Base-by-base conservation (phyloP, 441 rosid genomes). In the Euphorbia schlechtendalii region DNA sequence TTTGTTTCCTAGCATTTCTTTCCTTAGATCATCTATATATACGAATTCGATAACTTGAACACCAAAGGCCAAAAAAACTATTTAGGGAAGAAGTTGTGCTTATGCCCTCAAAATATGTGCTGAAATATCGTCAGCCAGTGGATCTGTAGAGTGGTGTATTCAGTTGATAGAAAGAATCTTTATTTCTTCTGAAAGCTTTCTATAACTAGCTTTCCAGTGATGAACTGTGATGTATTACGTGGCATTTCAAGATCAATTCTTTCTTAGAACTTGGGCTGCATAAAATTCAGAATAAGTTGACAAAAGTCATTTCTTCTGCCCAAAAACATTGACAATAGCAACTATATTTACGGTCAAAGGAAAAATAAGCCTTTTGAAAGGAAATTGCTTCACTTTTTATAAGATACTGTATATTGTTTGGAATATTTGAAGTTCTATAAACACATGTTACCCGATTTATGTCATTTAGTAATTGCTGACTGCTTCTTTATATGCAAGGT, bases 401-500 rank as follows among this genome's bases (percentile, higher is more conserved):
- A 21, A 10, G 28, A 20, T n/a, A n/a, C n/a, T n/a, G 14, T 52
- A 22, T 20, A 21, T 10, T 10, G 11, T 52, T 22, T 3, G 27
- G 9, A 52, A 52, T 20, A 20, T 52, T 2, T 4, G n/a, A 45
- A 52, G 8, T 52, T 20, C 10, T 52, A 8, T 2, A 8, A 22
- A 20, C 11, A 20, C 3, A 13, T 13, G n/a, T 45, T 45, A 12
- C 56, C 56, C 21, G 10, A 52, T 53, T 10, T 11, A 10, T 24
- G 28, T 3, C n/a, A 11, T 10, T 22, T 53, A 3, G 12, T 49
- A n/a, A n/a, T 49, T 10, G 17, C 43, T 41, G 10, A 40, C 46
- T 4, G 5, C 63, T 63, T 64, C 56, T 61, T 24, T 61, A 43
- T 77, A 2, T 43, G 58, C 62, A 58, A 92, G 97, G 97, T 93